Evolutionary conservation across 2,329 filamentous ascomycete species (phyloP), one percentile per base, ranked within the genome.

Genomic region (Emergomyces pasteurianus): DNA sequence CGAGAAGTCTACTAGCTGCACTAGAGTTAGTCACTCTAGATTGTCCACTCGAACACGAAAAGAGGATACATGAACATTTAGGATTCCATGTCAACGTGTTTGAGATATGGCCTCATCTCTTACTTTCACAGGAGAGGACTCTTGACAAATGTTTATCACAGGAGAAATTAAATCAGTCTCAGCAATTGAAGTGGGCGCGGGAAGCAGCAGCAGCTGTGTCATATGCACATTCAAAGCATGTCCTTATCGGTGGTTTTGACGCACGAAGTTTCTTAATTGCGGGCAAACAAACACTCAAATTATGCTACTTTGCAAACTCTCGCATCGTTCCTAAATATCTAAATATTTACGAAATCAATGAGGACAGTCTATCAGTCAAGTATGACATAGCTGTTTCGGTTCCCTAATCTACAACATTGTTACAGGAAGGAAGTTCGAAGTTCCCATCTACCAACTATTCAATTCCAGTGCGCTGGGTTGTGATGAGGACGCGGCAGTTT

Each of bases 61-160:
- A 46, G 23, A 26, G 67, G 70, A 53, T 70, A 49, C 49, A 21
- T 52, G 58, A 59, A 23, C 42, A 50, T 59, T 58, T 58, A 46
- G 55, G 38, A 58, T 31, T 46, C 23, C 14, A 46, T 43, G 55
- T n/a, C 0, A 31, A 31, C 9, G 2, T 58, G 38, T 21, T 58
- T 46, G 38, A 46, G 55, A 46, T 58, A 58, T 23, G 21, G 2
- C 38, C 54, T 1, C 40, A 42, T 58, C 55, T 58, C 55, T 46
- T 21, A 8, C 10, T 46, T 58, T 40, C 40, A 31, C 55, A 58
- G 42, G 38, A 46, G 28, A 46, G 23, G 26, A 46, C 21, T 46
- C 10, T 43, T 58, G 55, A 28, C 38, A 46, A 58, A 31, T 31
- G 21, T 28, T 38, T 54, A 34, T 43, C 23, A 21, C 21, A 60